These are phyloP conservation scores for Chlamydomonas sp. DNA, from an alignment of 139 green algal genomes.

Conservation along the genomic window DNA sequence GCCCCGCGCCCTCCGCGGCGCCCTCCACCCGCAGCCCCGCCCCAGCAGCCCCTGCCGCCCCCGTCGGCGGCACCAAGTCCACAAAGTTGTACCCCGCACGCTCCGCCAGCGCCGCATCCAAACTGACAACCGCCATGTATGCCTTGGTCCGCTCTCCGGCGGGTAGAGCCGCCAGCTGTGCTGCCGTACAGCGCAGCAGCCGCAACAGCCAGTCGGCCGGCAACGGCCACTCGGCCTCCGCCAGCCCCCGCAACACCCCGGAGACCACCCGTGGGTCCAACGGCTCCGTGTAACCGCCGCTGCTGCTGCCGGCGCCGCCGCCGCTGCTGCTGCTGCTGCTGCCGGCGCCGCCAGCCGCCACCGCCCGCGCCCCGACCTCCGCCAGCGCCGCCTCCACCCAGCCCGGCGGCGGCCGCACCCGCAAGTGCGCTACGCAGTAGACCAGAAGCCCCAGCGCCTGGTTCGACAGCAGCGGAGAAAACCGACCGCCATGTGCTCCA, in stretches of 20 bases:
- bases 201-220: constrained; percentile 15
- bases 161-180: background rate
- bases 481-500: background rate
- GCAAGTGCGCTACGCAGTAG: background rate
- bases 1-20: constrained; percentile 5
- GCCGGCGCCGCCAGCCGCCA: background rate
- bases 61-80: background rate
- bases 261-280: background rate
- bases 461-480: background rate
- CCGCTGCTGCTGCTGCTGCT: background rate
- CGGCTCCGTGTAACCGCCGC: background rate
- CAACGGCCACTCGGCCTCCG: background rate
- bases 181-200: background rate
- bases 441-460: constrained; percentile 16
- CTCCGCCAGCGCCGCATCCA: constrained; percentile 25
- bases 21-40: background rate
- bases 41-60: background rate
- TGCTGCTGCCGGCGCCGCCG: background rate
- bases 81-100: constrained; percentile 9
- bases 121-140: constrained; percentile 8
- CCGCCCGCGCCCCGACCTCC: constrained; percentile 2
- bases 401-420: background rate
- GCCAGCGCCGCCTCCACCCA: constrained; percentile 17
- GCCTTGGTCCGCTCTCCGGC: background rate
- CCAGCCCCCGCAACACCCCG: constrained; percentile 2